Base-by-base conservation (phyloP, 179 eudicot species). In the Vitellaria paradoxa region DNA sequence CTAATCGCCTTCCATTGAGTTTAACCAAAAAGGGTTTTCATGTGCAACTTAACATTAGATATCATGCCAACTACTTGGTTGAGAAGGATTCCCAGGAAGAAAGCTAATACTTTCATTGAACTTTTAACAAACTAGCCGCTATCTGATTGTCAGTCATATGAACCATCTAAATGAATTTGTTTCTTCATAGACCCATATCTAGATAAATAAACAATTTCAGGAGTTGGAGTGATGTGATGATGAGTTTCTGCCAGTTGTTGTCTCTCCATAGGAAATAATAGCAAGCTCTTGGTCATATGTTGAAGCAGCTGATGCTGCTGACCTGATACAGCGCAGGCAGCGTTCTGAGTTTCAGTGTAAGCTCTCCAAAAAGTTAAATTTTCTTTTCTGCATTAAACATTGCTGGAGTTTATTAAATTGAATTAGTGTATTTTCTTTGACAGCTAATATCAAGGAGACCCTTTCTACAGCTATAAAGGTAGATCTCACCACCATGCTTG, bases 321-420 rank as follows among this genome's bases (percentile, higher is more conserved):
- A 95, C 76, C 76, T 93, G 66, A 93, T 89, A 79, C 92, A 95
- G 76, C 90, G 95, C 61, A 81, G 91, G 72, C 99, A 95, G 82
- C 94, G 97, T 46, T 93, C 97, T 8, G 95, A 93, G 53, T 93
- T 95, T 79, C 92, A 85, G 47, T 87, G 99, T 95, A 84, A 85
- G 87, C 74, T 75, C 73, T 55, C 24, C 8, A 72, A n/a, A 49
- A 11, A 13, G 11, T 11, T 1, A 0, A 17, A 10, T 59, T 30
- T 65, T 50, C 37, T 72, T 65, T 5, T 37, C 13, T 46, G 3
- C 49, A 24, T 26, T 18, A 18, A 40, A 20, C 6, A 23, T 68
- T 15, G 8, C 18, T 8, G 46, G 59, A 50, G 9, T 86, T 8
- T 10, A 77, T 66, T 53, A 67, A 80, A 69, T 82, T 82, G 55